phyloP scores from a whole-genome alignment of 108 stramenopile genomes.

The Cyclotella kingstonii region DNA sequence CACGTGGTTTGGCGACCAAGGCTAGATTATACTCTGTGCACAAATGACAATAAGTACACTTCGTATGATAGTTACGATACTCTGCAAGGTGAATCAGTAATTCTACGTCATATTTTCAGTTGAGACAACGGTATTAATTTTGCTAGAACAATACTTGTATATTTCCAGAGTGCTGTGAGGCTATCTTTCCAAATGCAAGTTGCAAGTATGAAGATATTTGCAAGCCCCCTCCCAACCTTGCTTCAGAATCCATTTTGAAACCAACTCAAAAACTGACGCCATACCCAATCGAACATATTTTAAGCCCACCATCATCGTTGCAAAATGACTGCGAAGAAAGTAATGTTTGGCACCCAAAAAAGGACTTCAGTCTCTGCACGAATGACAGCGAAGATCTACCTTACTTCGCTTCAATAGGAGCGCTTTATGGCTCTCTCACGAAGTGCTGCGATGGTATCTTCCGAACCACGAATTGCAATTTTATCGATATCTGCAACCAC shows the following conservation, averaged over 20 bases:
- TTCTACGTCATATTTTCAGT: background rate
- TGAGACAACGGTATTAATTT: background rate
- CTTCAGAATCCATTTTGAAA: background rate
- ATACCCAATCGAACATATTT: no score
- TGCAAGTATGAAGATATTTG: background rate
- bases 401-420: background rate
- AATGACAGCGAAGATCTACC: background rate
- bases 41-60: background rate
- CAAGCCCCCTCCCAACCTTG: background rate
- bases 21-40: no score
- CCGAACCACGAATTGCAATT: background rate
- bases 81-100: background rate
- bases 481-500: constrained; percentile 5
- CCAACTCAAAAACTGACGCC: no score
- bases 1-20: no score
- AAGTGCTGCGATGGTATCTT: background rate
- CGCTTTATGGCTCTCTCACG: background rate
- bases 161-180: background rate
- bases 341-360: no score
- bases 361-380: background rate
- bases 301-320: no score
- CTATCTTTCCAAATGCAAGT: background rate
- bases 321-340: no score
- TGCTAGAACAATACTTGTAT: background rate
- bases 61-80: background rate